Percentiles rank a stretch among this genome's conserved stretches.
phyloP scores from a whole-genome alignment of 2,329 filamentous ascomycete genomes.

The Alternaria atra region DNA sequence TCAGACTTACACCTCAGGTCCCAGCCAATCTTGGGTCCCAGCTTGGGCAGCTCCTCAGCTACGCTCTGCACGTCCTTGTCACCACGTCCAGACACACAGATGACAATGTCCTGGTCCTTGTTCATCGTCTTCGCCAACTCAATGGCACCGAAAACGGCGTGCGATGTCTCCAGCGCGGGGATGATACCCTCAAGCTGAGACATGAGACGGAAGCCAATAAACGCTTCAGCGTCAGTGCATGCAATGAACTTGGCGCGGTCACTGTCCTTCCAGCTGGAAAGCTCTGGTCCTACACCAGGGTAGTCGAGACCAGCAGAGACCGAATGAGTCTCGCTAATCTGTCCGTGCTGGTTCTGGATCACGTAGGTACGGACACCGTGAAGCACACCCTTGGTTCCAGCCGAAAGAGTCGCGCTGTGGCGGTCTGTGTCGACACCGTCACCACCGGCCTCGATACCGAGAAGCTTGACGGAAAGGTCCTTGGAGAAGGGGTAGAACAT shows the following conservation, averaged over 20 bases:
- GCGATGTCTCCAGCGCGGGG: slow-evolving; percentile 90
- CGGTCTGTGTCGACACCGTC: slow-evolving; percentile 86
- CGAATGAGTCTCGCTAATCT: slow-evolving; percentile 95
- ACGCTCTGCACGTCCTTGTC: slow-evolving; percentile 99
- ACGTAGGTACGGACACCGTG: slow-evolving; percentile 97
- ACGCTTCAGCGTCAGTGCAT: slow-evolving; percentile 90
- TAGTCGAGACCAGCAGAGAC: slow-evolving; percentile 97
- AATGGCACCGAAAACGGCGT: slow-evolving; percentile 89
- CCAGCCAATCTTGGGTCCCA: slow-evolving; percentile 88
- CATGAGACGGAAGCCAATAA: slow-evolving; percentile 84
- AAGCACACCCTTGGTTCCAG: slow-evolving; percentile 88
- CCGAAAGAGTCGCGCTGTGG: slow-evolving; percentile 87
- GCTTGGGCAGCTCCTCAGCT: slow-evolving; percentile 86
- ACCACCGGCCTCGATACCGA: slow-evolving; percentile 94
- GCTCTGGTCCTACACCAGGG: slow-evolving; percentile 92
- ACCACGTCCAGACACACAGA: slow-evolving; percentile 90
- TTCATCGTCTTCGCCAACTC: slow-evolving; percentile 92
- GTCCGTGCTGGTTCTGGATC: slow-evolving; percentile 89
- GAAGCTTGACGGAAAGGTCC: slow-evolving; percentile 82
- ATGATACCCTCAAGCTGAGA: slow-evolving; percentile 95
- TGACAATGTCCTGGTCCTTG: slow-evolving; percentile 88
- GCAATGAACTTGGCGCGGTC: slow-evolving; percentile 87
- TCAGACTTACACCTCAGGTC: slow-evolving; percentile 63
- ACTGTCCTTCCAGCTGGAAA: slow-evolving; percentile 91
- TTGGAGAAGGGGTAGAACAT: slow-evolving; percentile 98